Conservation (phyloP, 345 rosid genomes). For the Cardamine resedifolia region DNA sequence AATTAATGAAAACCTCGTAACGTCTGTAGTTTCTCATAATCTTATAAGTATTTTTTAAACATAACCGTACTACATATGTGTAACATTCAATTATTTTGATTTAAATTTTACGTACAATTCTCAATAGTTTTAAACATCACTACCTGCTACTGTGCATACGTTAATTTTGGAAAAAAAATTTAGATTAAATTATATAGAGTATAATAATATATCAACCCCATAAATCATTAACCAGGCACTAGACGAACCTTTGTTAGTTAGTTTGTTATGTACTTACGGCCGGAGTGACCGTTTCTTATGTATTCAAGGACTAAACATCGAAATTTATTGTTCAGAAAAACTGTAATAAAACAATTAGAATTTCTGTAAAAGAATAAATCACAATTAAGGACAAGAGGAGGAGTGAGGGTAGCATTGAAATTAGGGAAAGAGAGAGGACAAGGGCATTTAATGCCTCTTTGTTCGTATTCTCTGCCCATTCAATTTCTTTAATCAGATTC, state of each 20-base stretch:
- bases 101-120: neutral
- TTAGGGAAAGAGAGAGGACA: constrained; percentile 47
- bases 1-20: neutral
- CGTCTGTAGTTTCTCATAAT: neutral
- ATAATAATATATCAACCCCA: neutral
- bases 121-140: too few species aligned
- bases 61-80: neutral
- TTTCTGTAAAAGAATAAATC: constrained; percentile 1
- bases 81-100: neutral
- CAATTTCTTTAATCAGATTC: constrained; percentile 25
- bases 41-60: neutral
- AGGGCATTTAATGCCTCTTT: constrained; percentile 42
- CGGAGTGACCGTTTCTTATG: constrained; percentile 14
- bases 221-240: neutral
- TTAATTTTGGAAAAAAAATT: too few species aligned
- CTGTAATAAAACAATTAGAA: constrained; percentile 19
- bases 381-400: constrained; percentile 24
- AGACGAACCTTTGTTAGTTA: neutral
- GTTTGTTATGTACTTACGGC: too few species aligned
- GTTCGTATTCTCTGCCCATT: constrained; percentile 37
- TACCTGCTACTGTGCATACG: too few species aligned
- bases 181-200: too few species aligned
- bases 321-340: neutral
- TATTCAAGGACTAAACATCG: constrained; percentile 5
- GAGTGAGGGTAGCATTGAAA: constrained; percentile 60